Evolutionary conservation across 1,139 yeast species (phyloP), one percentile per base, ranked within the genome.

Genomic region (Candida gigantensis): DNA sequence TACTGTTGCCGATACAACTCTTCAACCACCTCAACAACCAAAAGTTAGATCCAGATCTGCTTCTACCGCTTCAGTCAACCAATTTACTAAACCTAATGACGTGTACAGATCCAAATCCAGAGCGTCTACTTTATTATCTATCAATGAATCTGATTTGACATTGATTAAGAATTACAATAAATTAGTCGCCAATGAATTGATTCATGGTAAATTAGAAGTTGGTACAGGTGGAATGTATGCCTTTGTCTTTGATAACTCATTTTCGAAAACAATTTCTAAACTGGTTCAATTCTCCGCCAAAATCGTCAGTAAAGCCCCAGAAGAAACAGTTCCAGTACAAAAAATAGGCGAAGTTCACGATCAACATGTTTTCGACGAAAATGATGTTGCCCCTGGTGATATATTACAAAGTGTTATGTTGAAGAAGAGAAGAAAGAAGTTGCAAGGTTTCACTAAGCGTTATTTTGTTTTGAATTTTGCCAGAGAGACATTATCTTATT

Each of bases 211-310:
- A 24, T 70, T 82, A 44, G 72, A 70, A 14, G 83, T 83, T 2
- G 56, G 60, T 3, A 64, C 66, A 23, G 82, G 80, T 8, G 86
- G 87, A 2, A 75, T 81, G 55, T 85, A 78, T 63, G 97, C 97
- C 0, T 84, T 92, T 55, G 84, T 92, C 12, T 84, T 92, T 56
- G 97, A 92, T 60, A 92, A 92, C 58, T 84, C 96, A 1, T 88
- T 90, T 49, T 84, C 96, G 26, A 88, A 87, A 52, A 87, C 84
- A 30, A 84, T 81, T 15, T 81, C 90, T 35, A 92, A 92, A 60
- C 86, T 84, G 43, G 82, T 90, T 1, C 68, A 81, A 39, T 89
- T 89, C 58, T 78, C 83, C 37, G 72, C 77, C 36, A 72, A 72
- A 40, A 65, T 79, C 9, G 56, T 60, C n/a, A 36, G 45, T 3